Evolutionary conservation across 2,329 filamentous ascomycete species (phyloP).

Genomic region (Chaetomiaceae sp.): DNA sequence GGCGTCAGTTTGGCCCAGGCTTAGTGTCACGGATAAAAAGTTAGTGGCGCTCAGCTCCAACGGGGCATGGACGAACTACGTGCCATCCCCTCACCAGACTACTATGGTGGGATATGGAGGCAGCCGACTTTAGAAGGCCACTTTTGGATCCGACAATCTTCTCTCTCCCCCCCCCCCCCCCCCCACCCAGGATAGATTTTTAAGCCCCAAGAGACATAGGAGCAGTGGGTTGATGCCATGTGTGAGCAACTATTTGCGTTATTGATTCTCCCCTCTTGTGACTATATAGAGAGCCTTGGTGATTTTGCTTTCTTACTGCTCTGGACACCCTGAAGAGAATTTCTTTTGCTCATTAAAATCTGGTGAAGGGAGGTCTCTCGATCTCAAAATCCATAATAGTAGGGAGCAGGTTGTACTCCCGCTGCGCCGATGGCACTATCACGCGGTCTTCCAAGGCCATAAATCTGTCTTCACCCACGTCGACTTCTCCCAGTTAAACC

Average conservation of each 20-base stretch:
- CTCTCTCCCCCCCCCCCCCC: too few species aligned
- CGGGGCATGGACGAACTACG: not conserved
- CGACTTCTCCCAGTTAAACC: not conserved
- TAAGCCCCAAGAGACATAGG: not conserved
- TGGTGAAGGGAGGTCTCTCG: not conserved
- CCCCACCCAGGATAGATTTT: not conserved
- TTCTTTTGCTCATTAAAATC: too few species aligned
- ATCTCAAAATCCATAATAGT: not conserved
- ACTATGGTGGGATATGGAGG: slow-evolving; percentile 5
- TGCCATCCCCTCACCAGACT: not conserved
- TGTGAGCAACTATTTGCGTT: too few species aligned
- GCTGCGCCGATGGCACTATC: not conserved
- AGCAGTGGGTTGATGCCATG: slow-evolving; percentile 3
- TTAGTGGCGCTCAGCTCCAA: not conserved
- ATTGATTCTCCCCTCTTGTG: too few species aligned
- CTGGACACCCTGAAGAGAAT: too few species aligned
- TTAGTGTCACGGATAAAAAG: not conserved
- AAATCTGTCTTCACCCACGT: not conserved
- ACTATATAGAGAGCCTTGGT: too few species aligned
- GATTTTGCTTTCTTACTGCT: too few species aligned
- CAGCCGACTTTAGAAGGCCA: not conserved
- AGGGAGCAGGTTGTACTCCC: not conserved
- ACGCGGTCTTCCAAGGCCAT: slow-evolving; percentile 1
- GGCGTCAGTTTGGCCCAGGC: not conserved
- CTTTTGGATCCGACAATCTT: too few species aligned